Conservation (phyloP, 1,284 basidiomycete species). For the Ceratobasidium sp. region DNA sequence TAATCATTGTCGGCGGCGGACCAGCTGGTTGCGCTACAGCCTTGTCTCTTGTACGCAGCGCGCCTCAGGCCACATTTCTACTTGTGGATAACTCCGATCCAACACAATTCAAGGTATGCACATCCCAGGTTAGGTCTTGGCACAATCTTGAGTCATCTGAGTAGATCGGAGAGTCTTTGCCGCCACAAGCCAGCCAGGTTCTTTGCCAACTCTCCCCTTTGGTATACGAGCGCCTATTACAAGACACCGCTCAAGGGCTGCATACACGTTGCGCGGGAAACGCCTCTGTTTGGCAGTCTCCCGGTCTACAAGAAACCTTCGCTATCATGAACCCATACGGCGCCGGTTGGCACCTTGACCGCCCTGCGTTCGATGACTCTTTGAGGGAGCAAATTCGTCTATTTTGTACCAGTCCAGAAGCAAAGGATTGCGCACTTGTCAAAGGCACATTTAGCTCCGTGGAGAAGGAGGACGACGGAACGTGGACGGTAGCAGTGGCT, state of each 20-base stretch:
- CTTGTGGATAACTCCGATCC: conserved; percentile 57
- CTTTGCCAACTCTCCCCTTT: conserved; percentile 52
- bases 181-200: conserved; percentile 53
- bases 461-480: conserved; percentile 29
- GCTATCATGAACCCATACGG: conserved; percentile 54
- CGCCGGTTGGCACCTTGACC: conserved; percentile 57
- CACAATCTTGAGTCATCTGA: not conserved
- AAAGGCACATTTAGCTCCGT: conserved; percentile 46
- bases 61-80: conserved; percentile 51
- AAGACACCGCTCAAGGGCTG: conserved; percentile 47
- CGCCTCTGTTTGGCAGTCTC: conserved; percentile 56
- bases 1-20: conserved; percentile 56
- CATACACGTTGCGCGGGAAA: conserved; percentile 56
- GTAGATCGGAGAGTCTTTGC: conserved; percentile 59
- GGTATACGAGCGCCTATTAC: conserved; percentile 11
- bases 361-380: conserved; percentile 57
- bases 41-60: conserved; percentile 50
- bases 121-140: not conserved
- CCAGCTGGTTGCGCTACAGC: conserved; percentile 56
- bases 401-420: not conserved
- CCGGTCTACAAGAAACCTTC: conserved; percentile 54
- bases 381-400: conserved; percentile 51
- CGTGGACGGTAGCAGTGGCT: conserved; percentile 8
- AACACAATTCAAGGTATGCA: conserved; percentile 53
- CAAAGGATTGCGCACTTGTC: conserved; percentile 11